A percentile compares a stretch with the other conserved stretches of the same genome.
phyloP scores from a whole-genome alignment of 2,329 filamentous ascomycete genomes.

The Karstenula rhodostoma region DNA sequence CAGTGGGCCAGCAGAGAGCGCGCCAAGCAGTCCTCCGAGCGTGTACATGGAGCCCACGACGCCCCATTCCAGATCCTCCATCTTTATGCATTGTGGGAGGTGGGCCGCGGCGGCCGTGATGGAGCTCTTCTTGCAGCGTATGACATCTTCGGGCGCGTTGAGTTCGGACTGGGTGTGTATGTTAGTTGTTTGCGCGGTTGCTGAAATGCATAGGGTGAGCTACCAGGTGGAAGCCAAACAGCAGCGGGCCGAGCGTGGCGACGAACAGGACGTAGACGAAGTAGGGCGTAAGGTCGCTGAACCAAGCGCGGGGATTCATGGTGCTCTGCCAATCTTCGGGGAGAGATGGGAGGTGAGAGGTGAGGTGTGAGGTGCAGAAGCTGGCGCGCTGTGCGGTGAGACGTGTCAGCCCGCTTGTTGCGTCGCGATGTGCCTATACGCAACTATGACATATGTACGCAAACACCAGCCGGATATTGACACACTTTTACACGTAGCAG shows the following conservation, averaged over 20 bases:
- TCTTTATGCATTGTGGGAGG: constrained; percentile 83
- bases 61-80: constrained; percentile 83
- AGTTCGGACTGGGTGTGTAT: constrained; percentile 76
- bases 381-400: constrained; percentile 22
- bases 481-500: background rate
- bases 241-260: constrained; percentile 84
- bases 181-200: background rate
- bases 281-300: constrained; percentile 71
- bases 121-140: constrained; percentile 78
- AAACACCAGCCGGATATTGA: background rate
- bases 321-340: constrained; percentile 15
- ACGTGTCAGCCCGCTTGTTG: constrained; percentile 21
- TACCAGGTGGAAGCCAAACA: constrained; percentile 95
- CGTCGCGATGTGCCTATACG: constrained; percentile 13
- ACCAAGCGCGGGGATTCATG: constrained; percentile 51
- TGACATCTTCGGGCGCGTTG: constrained; percentile 92
- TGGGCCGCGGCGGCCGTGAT: constrained; percentile 51
- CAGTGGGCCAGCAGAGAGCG: constrained; percentile 80
- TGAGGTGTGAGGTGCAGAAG: constrained; percentile 14
- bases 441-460: constrained; percentile 5
- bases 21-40: constrained; percentile 84
- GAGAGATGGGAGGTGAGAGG: constrained; percentile 11
- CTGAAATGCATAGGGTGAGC: constrained; percentile 19
- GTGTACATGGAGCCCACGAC: constrained; percentile 91
- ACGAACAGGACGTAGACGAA: constrained; percentile 78